Conservation (phyloP, 2,329 filamentous ascomycete genomes). For the Talaromyces sp. region DNA sequence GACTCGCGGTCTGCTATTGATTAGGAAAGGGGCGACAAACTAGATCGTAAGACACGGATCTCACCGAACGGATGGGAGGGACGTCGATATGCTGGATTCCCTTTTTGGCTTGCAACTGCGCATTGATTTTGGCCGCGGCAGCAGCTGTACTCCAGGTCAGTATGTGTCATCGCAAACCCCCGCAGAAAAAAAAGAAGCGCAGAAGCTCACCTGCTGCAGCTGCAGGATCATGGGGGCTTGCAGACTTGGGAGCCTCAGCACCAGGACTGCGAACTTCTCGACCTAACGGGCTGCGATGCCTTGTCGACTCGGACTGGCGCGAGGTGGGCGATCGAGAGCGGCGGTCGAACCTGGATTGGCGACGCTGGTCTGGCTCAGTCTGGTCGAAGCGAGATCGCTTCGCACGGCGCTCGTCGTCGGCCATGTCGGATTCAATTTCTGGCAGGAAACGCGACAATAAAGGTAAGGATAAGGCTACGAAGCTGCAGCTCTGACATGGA, state of each 20-base stretch:
- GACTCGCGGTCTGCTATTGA: constrained; percentile 40
- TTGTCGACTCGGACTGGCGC: constrained; percentile 62
- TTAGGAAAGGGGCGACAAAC: neutral
- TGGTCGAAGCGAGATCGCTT: constrained; percentile 96
- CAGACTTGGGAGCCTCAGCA: constrained; percentile 24
- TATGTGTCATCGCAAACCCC: neutral
- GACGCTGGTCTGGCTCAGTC: constrained; percentile 74
- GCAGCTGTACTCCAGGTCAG: constrained; percentile 56
- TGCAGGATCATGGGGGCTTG: constrained; percentile 60
- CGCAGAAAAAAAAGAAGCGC: neutral
- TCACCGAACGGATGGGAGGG: constrained; percentile 67
- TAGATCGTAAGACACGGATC: constrained; percentile 11
- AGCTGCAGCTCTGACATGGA: neutral
- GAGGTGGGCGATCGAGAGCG: constrained; percentile 78
- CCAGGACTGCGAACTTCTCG: constrained; percentile 48
- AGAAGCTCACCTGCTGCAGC: constrained; percentile 65
- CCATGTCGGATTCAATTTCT: constrained; percentile 49
- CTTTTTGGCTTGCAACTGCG: constrained; percentile 78
- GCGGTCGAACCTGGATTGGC: constrained; percentile 79
- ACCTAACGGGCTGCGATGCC: constrained; percentile 76
- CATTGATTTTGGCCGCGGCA: constrained; percentile 83
- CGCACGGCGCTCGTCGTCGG: constrained; percentile 68
- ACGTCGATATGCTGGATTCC: constrained; percentile 88
- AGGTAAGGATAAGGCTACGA: neutral
- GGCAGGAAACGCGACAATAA: neutral